Evolutionary conservation across 805 yeast species (phyloP).

Genomic region (Wickerhamiella kurtzmanii): DNA sequence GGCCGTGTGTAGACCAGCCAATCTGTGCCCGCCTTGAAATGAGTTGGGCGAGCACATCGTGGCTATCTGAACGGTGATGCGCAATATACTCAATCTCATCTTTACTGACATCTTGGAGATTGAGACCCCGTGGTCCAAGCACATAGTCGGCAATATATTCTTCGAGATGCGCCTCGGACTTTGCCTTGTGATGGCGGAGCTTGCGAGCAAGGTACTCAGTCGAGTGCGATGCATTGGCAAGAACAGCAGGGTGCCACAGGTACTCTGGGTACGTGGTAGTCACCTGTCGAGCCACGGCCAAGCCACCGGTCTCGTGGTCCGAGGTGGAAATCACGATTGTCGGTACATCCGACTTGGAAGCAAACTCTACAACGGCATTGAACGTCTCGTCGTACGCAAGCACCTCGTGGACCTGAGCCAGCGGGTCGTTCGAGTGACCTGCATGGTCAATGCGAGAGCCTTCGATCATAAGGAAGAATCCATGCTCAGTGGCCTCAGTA

Average conservation of each 20-base stretch:
- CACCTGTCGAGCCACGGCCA: conserved; percentile 74
- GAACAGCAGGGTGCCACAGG: conserved; percentile 71
- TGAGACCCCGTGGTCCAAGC: conserved; percentile 46
- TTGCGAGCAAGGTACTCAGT: conserved; percentile 53
- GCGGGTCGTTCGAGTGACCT: conserved; percentile 88
- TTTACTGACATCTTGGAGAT: conserved; percentile 42
- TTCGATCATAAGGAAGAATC: conserved; percentile 77
- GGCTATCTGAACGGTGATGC: conserved; percentile 24
- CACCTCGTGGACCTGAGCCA: conserved; percentile 85
- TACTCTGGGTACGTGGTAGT: conserved; percentile 64
- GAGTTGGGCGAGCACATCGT: conserved; percentile 49
- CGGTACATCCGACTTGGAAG: conserved; percentile 47
- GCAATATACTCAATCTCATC: conserved; percentile 41
- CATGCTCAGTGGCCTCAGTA: conserved; percentile 58
- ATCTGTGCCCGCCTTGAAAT: conserved; percentile 71
- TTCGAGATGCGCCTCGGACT: conserved; percentile 22
- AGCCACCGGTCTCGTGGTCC: conserved; percentile 94
- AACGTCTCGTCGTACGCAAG: conserved; percentile 78
- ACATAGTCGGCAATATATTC: conserved; percentile 40
- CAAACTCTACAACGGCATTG: conserved; percentile 57
- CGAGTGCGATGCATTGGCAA: conserved; percentile 57
- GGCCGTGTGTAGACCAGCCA: conserved; percentile 97
- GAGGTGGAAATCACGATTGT: conserved; percentile 72
- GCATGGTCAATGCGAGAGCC: conserved; percentile 94
- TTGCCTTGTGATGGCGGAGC: conserved; percentile 28